phyloP scores from a whole-genome alignment of 495 filamentous ascomycete genomes.

The Xylaria flabelliformis region DNA sequence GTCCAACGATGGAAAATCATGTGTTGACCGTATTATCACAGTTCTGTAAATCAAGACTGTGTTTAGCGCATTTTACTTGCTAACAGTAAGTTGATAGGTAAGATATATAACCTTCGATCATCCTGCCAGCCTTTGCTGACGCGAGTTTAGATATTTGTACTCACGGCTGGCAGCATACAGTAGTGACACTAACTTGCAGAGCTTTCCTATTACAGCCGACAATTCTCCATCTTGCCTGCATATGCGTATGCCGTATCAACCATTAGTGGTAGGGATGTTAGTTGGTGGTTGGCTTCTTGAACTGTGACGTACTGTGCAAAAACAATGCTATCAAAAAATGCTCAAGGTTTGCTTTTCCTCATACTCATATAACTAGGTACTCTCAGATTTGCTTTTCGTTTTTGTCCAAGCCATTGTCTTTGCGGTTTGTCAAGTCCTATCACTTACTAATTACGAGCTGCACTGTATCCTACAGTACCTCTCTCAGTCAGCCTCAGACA shows the following conservation, averaged over 20 bases:
- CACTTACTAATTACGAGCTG: not conserved
- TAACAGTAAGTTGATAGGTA: not conserved
- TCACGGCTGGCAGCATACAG: not conserved
- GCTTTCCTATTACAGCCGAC: not conserved
- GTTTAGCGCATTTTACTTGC: not conserved
- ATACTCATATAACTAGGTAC: not conserved
- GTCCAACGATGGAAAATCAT: not conserved
- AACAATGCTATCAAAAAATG: not conserved
- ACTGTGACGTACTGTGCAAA: not conserved
- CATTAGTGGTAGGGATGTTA: not conserved
- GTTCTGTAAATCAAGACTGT: not conserved
- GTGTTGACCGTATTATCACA: not conserved
- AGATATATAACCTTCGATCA: not conserved
- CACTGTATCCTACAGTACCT: not conserved
- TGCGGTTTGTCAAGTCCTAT: not conserved
- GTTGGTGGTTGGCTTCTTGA: not conserved
- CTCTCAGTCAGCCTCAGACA: slow-evolving; percentile 15
- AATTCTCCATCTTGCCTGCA: not conserved
- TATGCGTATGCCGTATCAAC: slow-evolving; percentile 5
- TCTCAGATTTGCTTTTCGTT: not conserved
- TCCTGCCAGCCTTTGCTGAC: slow-evolving; percentile 8
- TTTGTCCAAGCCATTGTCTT: not conserved
- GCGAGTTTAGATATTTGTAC: not conserved
- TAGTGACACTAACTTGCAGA: not conserved
- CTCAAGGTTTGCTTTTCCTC: not conserved